Base-by-base conservation (phyloP, 129 eudicot species). In the Dittrichia graveolens region DNA sequence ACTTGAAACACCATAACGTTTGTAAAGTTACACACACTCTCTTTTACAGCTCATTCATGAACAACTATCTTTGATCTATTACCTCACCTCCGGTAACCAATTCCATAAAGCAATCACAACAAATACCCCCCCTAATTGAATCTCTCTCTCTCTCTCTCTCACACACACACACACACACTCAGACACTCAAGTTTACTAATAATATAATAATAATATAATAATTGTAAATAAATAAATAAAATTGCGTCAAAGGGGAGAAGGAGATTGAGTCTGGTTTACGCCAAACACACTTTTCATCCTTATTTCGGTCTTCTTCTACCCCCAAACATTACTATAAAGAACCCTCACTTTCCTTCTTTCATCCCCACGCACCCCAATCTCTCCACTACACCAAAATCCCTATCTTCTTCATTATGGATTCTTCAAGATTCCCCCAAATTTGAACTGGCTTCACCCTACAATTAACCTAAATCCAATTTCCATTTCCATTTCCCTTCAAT, bases 261-360 rank as follows among this genome's bases (percentile, higher is more conserved):
- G 54, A 72, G 87, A 79, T 89, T 87, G 98, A 92, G 98, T 92
- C 82, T 83, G 10, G 74, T 83, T 86, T 80, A 92, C 96, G 96
- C 96, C 85, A 92, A 79, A 73, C 78, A 59, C 74, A 43, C 71
- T 73, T 81, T 76, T 78, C 78, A 72, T 74, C 81, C 56, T 47
- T 53, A 61, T 74, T 82, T 77, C 42, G 24, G 49, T 81, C 67
- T 83, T 83, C 86, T 79, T 82, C 82, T 61, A 11, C 56, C 76
- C 73, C 77, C 69, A 24, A 24, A 24, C 31, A 45, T 68, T 71
- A 61, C 82, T 79, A 73, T 78, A 85, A 85, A 73, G 69, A 81
- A 63, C 63, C 84, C 83, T 67, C 84, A 62, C 77, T 85, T 88
- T 75, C 85, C 78, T 43, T 62, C 72, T 52, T 70, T 43, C 61